phyloP scores from a whole-genome alignment of 2,329 filamentous ascomycete species.

The Apiospora malaysiana region DNA sequence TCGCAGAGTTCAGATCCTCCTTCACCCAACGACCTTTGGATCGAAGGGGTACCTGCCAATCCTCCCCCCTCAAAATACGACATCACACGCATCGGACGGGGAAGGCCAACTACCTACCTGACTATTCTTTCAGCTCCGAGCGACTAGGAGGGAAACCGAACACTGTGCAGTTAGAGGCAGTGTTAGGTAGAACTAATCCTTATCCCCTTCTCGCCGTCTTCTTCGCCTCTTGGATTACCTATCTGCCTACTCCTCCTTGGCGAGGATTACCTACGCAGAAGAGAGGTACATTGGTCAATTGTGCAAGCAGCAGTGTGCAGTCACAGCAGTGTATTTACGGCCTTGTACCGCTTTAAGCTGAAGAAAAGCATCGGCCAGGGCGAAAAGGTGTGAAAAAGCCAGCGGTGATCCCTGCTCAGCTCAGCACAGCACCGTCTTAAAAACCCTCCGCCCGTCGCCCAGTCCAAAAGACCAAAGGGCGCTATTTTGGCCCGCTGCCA shows the following conservation, averaged over 20 bases:
- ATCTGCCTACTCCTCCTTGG: background rate
- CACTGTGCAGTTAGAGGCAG: background rate
- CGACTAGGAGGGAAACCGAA: background rate
- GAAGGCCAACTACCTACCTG: background rate
- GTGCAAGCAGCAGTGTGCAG: background rate
- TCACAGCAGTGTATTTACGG: slow-evolving; percentile 1
- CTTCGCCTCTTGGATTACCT: background rate
- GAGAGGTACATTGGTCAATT: background rate
- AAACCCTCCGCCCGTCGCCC: slow-evolving; percentile 12
- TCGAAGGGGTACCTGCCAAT: background rate
- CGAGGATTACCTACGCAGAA: background rate
- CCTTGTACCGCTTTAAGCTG: slow-evolving; percentile 18
- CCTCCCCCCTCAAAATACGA: background rate
- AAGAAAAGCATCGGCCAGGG: slow-evolving; percentile 17
- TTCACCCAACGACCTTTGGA: background rate
- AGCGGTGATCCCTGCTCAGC: slow-evolving; percentile 12
- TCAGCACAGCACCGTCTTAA: slow-evolving; percentile 7
- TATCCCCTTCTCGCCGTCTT: background rate
- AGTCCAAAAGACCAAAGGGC: background rate
- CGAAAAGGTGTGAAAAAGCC: slow-evolving; percentile 6
- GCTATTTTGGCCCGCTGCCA: slow-evolving; percentile 6
- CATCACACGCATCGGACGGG: background rate
- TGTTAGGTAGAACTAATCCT: background rate
- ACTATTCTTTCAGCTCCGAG: background rate
- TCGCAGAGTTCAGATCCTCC: slow-evolving; percentile 17